phyloP scores from a whole-genome alignment of 345 rosid genomes.

The Pugionium dolabratum region DNA sequence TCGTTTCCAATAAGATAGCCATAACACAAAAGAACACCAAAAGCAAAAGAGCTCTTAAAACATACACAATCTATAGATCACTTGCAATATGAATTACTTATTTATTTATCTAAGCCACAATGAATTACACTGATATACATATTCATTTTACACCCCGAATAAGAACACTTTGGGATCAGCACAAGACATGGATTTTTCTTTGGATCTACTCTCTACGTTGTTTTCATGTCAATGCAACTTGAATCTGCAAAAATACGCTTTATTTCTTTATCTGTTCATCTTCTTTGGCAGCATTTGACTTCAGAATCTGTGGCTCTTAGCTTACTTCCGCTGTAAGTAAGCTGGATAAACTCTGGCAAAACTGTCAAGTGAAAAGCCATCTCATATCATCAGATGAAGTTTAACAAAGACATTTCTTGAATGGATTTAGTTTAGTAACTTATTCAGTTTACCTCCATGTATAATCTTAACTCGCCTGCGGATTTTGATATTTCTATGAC shows the following conservation, averaged over 20 bases:
- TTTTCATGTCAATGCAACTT: slow-evolving; percentile 18
- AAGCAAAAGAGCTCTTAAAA: too few relatives aligned
- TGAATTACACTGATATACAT: too few relatives aligned
- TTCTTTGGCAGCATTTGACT: too few relatives aligned
- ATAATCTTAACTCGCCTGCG: slow-evolving; percentile 60
- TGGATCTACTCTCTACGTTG: slow-evolving; percentile 9
- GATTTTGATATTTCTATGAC: slow-evolving; percentile 84
- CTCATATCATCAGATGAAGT: too few relatives aligned
- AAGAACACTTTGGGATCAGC: slow-evolving; percentile 25
- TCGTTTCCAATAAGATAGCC: too few relatives aligned
- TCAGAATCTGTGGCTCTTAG: slow-evolving; percentile 21
- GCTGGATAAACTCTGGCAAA: slow-evolving; percentile 78
- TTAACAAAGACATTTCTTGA: too few relatives aligned
- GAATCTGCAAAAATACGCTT: slow-evolving; percentile 12
- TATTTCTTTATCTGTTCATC: slow-evolving; percentile 12
- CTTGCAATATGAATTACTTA: too few relatives aligned
- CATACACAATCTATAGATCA: too few relatives aligned
- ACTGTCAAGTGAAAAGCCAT: slow-evolving; percentile 45
- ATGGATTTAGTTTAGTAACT: neutral
- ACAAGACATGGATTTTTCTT: slow-evolving; percentile 15
- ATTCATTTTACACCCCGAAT: slow-evolving; percentile 21
- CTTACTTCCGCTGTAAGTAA: slow-evolving; percentile 53
- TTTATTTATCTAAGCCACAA: too few relatives aligned
- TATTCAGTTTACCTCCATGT: slow-evolving; percentile 58
- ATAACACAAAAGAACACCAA: too few relatives aligned